Evolutionary conservation across 352 stramenopile species (phyloP).

Genomic region (Pythium utonaiense): DNA sequence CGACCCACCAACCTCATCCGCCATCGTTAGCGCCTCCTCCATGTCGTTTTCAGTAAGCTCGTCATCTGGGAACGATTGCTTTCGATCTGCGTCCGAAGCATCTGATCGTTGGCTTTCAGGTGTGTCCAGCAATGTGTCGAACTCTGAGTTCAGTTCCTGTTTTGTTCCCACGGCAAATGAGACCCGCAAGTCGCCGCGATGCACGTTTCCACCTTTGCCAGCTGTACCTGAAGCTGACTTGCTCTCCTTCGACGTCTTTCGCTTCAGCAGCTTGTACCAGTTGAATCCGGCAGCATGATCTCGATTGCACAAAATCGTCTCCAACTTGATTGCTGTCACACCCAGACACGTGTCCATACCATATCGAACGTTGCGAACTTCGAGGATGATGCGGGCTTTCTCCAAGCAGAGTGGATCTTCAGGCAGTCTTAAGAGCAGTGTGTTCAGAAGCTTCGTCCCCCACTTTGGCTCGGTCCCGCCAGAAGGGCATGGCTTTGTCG

Average conservation of each 20-base stretch:
- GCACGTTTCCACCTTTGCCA: constrained; percentile 39
- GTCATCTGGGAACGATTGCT: constrained; percentile 18
- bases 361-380: constrained; percentile 82
- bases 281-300: constrained; percentile 80
- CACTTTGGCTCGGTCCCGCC: constrained; percentile 72
- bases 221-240: constrained; percentile 27
- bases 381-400: constrained; percentile 77
- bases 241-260: constrained; percentile 65
- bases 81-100: constrained; percentile 4
- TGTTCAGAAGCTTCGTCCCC: constrained; percentile 76
- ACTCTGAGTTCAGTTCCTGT: constrained; percentile 67
- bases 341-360: constrained; percentile 83
- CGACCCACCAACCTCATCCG: constrained; percentile 30
- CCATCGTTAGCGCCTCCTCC: constrained; percentile 26
- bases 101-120: constrained; percentile 26
- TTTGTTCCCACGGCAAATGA: constrained; percentile 85
- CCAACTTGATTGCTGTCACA: constrained; percentile 76
- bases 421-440: constrained; percentile 68
- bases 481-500: constrained; percentile 73
- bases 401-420: constrained; percentile 55
- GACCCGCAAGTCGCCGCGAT: constrained; percentile 69
- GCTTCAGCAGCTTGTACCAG: constrained; percentile 85
- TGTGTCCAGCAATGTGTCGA: constrained; percentile 38
- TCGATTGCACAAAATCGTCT: constrained; percentile 74
- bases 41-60: constrained; percentile 36